Base-by-base conservation (phyloP, 805 yeast genomes). In the Limtongozyma cylindracea region DNA sequence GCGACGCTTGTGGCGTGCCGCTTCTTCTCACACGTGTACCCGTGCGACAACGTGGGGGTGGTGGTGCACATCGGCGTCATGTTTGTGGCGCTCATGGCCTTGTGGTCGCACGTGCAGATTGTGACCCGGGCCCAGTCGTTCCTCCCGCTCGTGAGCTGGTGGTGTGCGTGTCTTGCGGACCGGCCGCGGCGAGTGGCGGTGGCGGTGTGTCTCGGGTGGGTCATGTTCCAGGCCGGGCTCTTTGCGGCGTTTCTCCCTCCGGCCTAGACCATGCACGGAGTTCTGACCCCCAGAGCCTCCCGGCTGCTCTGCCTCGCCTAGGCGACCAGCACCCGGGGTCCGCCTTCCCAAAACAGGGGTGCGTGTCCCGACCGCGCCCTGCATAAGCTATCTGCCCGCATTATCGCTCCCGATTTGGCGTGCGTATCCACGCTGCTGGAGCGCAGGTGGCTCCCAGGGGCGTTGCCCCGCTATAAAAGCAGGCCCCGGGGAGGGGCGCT, bases 231-330 rank as follows among this genome's bases (percentile, higher is more conserved):
- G 41, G 58, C 82, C 1, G 57, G 62, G 2, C 45, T 82, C 22
- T 82, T 63, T 45, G 76, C 71, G 6, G 68, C 68, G n/a, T 82
- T 76, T 37, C 49, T 82, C 19, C 96, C 95, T 2, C 96, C 96
- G 4, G 96, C 96, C n/a, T 78, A 39, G n/a, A n/a, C n/a, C n/a
- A n/a, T n/a, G n/a, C n/a, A n/a, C n/a, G n/a, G n/a, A n/a, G n/a
- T n/a, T n/a, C n/a, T n/a, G n/a, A n/a, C n/a, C n/a, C n/a, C n/a
- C n/a, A n/a, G n/a, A n/a, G n/a, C n/a, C n/a, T n/a, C n/a, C n/a
- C n/a, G n/a, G n/a, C n/a, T n/a, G n/a, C n/a, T n/a, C n/a, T n/a
- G n/a, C n/a, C n/a, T n/a, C n/a, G n/a, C n/a, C n/a, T n/a, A n/a
- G n/a, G n/a, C n/a, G n/a, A n/a, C n/a, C n/a, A n/a, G n/a, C n/a